Conservation (phyloP, 768 basidiomycete genomes). For the Crepidotus variabilis region DNA sequence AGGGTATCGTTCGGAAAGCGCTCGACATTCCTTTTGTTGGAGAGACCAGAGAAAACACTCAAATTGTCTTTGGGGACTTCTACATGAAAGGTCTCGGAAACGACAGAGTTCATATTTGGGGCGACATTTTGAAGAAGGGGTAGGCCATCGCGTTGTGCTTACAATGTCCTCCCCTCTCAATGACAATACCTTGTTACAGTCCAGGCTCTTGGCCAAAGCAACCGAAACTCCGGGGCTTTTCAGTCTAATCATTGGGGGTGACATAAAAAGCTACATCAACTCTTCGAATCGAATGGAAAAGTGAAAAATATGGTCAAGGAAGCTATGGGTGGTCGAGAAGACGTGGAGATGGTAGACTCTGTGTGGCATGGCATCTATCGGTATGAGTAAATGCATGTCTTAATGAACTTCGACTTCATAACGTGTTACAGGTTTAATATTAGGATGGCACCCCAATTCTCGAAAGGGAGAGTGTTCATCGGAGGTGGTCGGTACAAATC, state of each 20-base stretch:
- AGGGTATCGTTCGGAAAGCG: conserved; percentile 34
- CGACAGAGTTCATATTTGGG: neutral
- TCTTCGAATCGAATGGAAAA: too few relatives aligned
- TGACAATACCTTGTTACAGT: neutral
- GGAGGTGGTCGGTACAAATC: conserved; percentile 17
- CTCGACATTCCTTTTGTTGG: conserved; percentile 37
- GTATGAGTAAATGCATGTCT: neutral
- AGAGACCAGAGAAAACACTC: conserved; percentile 29
- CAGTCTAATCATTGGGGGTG: neutral
- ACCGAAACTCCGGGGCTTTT: neutral
- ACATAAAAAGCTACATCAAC: neutral
- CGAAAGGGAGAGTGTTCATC: conserved; percentile 12
- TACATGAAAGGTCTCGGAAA: conserved; percentile 30
- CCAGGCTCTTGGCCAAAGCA: neutral
- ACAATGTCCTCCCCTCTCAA: too few relatives aligned
- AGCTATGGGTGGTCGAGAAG: neutral
- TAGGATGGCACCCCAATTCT: conserved; percentile 14
- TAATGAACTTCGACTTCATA: too few relatives aligned
- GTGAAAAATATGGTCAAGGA: neutral
- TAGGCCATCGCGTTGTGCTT: neutral
- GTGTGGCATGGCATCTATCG: neutral
- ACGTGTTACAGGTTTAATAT: conserved; percentile 11
- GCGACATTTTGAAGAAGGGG: neutral
- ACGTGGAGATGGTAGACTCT: neutral
- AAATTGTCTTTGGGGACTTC: conserved; percentile 37